Base-by-base conservation (phyloP, 2,329 filamentous ascomycete genomes). In the Aspergillus novofumigatus region DNA sequence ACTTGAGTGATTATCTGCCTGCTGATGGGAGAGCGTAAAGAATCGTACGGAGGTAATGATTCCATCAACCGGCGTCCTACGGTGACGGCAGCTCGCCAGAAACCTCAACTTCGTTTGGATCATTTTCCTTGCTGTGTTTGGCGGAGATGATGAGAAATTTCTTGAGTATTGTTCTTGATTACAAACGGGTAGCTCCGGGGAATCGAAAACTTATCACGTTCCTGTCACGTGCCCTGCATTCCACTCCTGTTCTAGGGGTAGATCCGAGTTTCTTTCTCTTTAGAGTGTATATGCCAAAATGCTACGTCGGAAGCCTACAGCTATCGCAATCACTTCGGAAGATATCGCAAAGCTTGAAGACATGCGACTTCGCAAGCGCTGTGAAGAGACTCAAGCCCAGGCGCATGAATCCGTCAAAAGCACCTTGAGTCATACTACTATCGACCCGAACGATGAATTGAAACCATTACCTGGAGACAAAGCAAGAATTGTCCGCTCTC, bases 301-400 rank as follows among this genome's bases (percentile, higher is more conserved):
- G 79, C 77, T 81, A 56, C 79, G 79, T 59, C 77, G 79, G 59
- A 79, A 79, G 61, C 79, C 79, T 28, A 81, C 79, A 23, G 76
- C 77, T n/a, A 77, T 81, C 48, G 75, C 78, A 47, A 71, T 81
- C 23, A 80, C 79, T 0, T 69, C 74, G 3, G 79, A 80, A 68
- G 79, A 81, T 60, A 67, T 81, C 26, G 66, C 72, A 17, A 64
- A 74, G n/a, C 79, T 80, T 56, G 78, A 80, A 67, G 76, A 81
- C 59, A 56, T 67, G 20, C 72, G 71, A 52, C 61, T 71, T 14
- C 72, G 68, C 58, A 71, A 68, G 56, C 55, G 67, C 38, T 56
- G 60, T 28, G 62, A 65, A 50, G 60, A 72, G 61, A 69, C 67
- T 35, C 68, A 66, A 56, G 61, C 59, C 48, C 68, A 66, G 56